A percentile compares a stretch with the other conserved stretches of the same genome.
phyloP scores from a whole-genome alignment of 768 basidiomycete genomes.

The Psilocybe cubensis region DNA sequence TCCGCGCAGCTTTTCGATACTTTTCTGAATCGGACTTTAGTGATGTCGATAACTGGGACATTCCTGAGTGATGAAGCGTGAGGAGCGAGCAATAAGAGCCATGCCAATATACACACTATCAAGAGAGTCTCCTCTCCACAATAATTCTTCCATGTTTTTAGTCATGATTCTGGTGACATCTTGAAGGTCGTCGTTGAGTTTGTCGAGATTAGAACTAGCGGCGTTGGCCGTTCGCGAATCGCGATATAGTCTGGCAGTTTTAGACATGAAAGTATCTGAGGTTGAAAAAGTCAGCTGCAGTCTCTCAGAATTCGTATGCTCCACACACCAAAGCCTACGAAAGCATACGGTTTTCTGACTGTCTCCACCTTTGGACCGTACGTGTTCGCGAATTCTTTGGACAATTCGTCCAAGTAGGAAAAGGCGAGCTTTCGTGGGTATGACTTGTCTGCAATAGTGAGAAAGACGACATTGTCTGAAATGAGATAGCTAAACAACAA shows the following conservation, averaged over 20 bases:
- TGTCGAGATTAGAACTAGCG: constrained; percentile 74
- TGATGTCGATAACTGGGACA: constrained; percentile 96
- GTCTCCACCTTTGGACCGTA: constrained; percentile 94
- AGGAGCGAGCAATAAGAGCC: background rate
- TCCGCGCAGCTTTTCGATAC: constrained; percentile 93
- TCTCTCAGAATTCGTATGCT: background rate
- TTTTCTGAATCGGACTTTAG: constrained; percentile 96
- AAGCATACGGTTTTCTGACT: constrained; percentile 96
- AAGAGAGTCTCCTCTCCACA: constrained; percentile 97
- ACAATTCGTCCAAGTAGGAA: constrained; percentile 95
- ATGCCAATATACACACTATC: constrained; percentile 67
- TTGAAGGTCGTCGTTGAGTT: constrained; percentile 93
- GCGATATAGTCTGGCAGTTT: constrained; percentile 92
- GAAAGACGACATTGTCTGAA: constrained; percentile 89
- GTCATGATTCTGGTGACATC: constrained; percentile 99
- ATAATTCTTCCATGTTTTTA: constrained; percentile 99
- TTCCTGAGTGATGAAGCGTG: constrained; percentile 54
- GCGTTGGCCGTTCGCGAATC: constrained; percentile 89
- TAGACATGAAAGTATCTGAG: constrained; percentile 97
- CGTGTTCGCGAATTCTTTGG: constrained; percentile 91
- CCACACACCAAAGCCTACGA: constrained; percentile 92
- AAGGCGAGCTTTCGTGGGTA: constrained; percentile 98
- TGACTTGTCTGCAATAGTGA: constrained; percentile 95
- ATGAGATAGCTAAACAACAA: constrained; percentile 82
- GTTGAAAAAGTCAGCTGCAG: constrained; percentile 4